Evolutionary conservation across 139 green algal genomes (phyloP).

Genomic region (Trebouxia sp.): DNA sequence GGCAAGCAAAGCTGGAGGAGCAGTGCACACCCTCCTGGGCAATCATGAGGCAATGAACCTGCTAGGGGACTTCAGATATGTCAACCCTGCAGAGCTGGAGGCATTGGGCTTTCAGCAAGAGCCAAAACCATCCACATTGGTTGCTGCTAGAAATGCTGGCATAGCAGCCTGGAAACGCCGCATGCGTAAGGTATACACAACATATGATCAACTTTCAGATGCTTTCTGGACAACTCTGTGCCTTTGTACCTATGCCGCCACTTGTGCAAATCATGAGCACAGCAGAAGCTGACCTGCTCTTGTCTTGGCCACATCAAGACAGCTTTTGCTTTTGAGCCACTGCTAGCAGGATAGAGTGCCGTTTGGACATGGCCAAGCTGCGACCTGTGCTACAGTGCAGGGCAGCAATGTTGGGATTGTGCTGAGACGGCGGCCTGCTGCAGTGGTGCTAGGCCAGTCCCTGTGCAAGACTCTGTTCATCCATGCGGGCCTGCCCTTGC

Average conservation of each 20-base stretch:
- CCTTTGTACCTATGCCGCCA: too few species aligned
- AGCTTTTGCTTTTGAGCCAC: too few species aligned
- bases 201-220: too few species aligned
- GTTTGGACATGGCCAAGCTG: too few species aligned
- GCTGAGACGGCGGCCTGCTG: background rate
- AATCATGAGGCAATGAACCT: slow-evolving; percentile 48
- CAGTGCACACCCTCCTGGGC: slow-evolving; percentile 34
- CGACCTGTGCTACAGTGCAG: background rate
- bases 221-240: too few species aligned
- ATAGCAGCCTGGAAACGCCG: slow-evolving; percentile 8
- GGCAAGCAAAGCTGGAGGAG: slow-evolving; percentile 30
- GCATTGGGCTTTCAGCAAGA: background rate
- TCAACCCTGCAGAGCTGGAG: slow-evolving; percentile 8
- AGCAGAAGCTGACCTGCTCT: too few species aligned
- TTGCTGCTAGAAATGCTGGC: background rate
- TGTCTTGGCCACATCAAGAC: too few species aligned
- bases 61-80: slow-evolving; percentile 24
- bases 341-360: too few species aligned
- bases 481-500: slow-evolving; percentile 37
- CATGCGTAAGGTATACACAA: background rate
- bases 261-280: too few species aligned
- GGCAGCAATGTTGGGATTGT: background rate
- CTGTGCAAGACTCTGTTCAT: slow-evolving; percentile 41
- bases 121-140: background rate
- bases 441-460: slow-evolving; percentile 17